phyloP scores from a whole-genome alignment of 139 green algal genomes.

The Coelastrella sp. region DNA sequence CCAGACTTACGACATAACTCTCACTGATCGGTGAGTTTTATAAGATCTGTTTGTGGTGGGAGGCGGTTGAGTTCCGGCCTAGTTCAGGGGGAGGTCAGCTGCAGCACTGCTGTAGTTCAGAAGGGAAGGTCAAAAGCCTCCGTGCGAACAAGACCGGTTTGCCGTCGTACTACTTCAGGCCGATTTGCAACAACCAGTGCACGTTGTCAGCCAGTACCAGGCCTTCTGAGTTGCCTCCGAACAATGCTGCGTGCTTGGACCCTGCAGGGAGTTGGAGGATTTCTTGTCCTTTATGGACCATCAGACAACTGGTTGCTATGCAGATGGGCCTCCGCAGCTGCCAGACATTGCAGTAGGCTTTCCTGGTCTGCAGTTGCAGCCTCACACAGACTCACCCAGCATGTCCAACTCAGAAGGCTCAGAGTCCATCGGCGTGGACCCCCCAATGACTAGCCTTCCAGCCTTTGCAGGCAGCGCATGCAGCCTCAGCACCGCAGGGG shows the following conservation, averaged over 20 bases:
- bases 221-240: too few relatives aligned
- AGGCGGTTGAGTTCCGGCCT: too few relatives aligned
- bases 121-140: not conserved
- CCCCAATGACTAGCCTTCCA: not conserved
- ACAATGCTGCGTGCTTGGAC: too few relatives aligned
- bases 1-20: slow-evolving; percentile 17
- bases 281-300: slow-evolving; percentile 48
- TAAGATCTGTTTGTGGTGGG: too few relatives aligned
- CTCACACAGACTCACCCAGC: not conserved
- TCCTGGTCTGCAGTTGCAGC: slow-evolving; percentile 41
- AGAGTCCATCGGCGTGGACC: slow-evolving; percentile 14
- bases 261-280: slow-evolving; percentile 43
- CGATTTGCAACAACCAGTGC: too few relatives aligned
- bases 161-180: too few relatives aligned
- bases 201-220: too few relatives aligned
- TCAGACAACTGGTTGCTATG: slow-evolving; percentile 5
- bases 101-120: not conserved
- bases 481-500: not conserved
- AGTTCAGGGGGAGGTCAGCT: too few relatives aligned
- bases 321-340: not conserved
- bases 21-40: not conserved
- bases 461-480: not conserved
- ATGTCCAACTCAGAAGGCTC: slow-evolving; percentile 12
- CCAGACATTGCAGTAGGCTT: slow-evolving; percentile 9
- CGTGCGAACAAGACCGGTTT: too few relatives aligned